Evolutionary conservation across 495 filamentous ascomycete genomes (phyloP).

Genomic region (Bacidia gigantensis): DNA sequence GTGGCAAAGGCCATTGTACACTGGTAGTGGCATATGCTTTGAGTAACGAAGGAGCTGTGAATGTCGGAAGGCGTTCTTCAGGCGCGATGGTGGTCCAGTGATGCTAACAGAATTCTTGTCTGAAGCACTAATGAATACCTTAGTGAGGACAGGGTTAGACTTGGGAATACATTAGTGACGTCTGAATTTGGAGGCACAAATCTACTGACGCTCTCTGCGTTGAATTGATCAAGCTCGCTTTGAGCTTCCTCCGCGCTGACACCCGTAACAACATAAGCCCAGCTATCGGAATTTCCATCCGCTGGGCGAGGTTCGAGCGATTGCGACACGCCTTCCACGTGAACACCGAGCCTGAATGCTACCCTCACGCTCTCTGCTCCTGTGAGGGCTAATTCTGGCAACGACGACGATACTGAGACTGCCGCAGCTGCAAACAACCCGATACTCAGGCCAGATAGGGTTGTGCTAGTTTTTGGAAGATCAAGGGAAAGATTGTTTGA

Average conservation of each 20-base stretch:
- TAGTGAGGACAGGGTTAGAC: conserved; percentile 8
- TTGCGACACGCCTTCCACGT: conserved; percentile 4
- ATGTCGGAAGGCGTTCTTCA: conserved; percentile 22
- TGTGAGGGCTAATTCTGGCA: neutral
- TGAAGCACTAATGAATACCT: conserved; percentile 28
- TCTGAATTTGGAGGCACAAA: neutral
- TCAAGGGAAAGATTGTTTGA: neutral
- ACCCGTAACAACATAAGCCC: conserved; percentile 3
- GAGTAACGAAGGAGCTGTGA: conserved; percentile 24
- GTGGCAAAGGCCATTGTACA: conserved; percentile 30
- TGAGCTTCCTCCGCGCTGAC: conserved; percentile 2
- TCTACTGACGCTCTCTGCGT: neutral
- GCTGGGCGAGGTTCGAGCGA: neutral
- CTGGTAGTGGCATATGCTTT: conserved; percentile 22
- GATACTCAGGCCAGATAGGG: conserved; percentile 1
- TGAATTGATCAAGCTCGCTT: conserved; percentile 4
- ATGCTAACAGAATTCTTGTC: conserved; percentile 27
- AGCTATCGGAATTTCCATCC: conserved; percentile 2
- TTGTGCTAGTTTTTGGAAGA: neutral
- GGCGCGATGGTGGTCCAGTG: conserved; percentile 29
- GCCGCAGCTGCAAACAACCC: conserved; percentile 7
- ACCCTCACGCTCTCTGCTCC: conserved; percentile 5
- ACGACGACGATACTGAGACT: conserved; percentile 1
- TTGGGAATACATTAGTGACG: neutral
- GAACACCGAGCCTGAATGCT: conserved; percentile 3